Percentiles rank a stretch among this genome's conserved stretches.
Evolutionary conservation across 192 early-diverging fungal species (phyloP).

Genomic region (Podila verticillata): DNA sequence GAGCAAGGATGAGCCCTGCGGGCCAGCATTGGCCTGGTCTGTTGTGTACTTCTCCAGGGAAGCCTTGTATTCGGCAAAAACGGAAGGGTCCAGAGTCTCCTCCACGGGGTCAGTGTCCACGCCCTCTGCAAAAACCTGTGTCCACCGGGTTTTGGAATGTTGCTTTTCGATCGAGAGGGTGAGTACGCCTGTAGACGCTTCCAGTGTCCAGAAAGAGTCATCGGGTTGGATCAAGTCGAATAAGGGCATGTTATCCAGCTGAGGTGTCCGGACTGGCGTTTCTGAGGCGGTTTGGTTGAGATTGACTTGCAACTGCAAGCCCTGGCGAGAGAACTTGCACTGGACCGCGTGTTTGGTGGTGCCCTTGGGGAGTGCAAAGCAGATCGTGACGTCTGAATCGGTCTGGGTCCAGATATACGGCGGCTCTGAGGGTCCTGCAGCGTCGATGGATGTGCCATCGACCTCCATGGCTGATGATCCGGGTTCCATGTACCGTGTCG

Average conservation of each 20-base stretch:
- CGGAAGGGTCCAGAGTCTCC: slow-evolving; percentile 70
- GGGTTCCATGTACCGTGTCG: slow-evolving; percentile 16
- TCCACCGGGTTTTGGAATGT: slow-evolving; percentile 69
- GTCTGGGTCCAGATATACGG: slow-evolving; percentile 80
- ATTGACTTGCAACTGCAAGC: slow-evolving; percentile 23
- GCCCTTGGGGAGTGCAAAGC: slow-evolving; percentile 62
- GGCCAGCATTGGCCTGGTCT: slow-evolving; percentile 41
- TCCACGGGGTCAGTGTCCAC: slow-evolving; percentile 54
- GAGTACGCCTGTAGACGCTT: slow-evolving; percentile 60
- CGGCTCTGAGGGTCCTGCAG: slow-evolving; percentile 10
- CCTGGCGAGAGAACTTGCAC: slow-evolving; percentile 65
- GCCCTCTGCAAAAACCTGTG: slow-evolving; percentile 74
- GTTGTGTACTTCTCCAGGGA: slow-evolving; percentile 71
- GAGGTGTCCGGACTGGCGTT: slow-evolving; percentile 10
- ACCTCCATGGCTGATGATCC: slow-evolving; percentile 30
- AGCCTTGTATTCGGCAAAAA: slow-evolving; percentile 66
- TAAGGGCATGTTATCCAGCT: slow-evolving; percentile 32
- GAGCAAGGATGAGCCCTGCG: slow-evolving; percentile 15
- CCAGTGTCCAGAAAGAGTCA: slow-evolving; percentile 76
- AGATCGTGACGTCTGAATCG: slow-evolving; percentile 69
- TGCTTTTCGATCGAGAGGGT: slow-evolving; percentile 72
- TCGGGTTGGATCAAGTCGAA: slow-evolving; percentile 63
- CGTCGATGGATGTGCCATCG: slow-evolving; percentile 15
- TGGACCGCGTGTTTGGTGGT: slow-evolving; percentile 63
- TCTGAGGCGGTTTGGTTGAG: slow-evolving; percentile 10